Evolutionary conservation across 768 basidiomycete genomes (phyloP), one percentile per base, ranked within the genome.

Genomic region (Phylloporus sp.): DNA sequence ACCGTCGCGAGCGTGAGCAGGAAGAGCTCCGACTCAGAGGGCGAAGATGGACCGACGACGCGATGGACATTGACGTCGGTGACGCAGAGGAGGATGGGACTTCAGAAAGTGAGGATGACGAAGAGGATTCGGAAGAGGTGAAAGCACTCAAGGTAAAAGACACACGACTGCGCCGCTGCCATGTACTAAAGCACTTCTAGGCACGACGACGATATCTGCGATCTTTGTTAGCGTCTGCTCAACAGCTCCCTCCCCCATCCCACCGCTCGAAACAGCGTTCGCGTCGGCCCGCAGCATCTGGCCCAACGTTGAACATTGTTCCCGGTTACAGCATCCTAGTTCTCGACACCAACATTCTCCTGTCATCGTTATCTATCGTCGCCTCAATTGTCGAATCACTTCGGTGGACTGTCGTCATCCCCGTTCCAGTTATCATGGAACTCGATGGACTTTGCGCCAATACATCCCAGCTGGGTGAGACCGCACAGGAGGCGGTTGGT

Each of bases 391-490:
- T 97, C 46, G 91, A 95, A 67, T 84, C 82, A 53, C 70, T 83
- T 16, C 75, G 74, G 24, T 98, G 94, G 93, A 97, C 91, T 0
- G 77, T 95, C 41, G 76, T 99, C 52, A 74, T 99, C 0, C 97
- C 97, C 4, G 80, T 98, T 4, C 95, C 94, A 0, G 95, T 97
- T 55, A 80, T 98, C 64, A 97, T 95, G 78, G 97, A 99, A 60
- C 84, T 99, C 8, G 95, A 99, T 58, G 93, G 94, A n/a, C 82
- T 98, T 8, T 76, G 80, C 1, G 69, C 73, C 50, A 86, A 88
- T 57, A 70, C 79, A 0, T 68, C 79, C 0, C 76, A 79, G 39
- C 84, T 97, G 22, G 91, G 86, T 35, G 78, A 82, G 41, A 82
- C 89, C 0, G 94, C 97, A 0, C 73, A 76, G 32, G 73, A 76